Base-by-base conservation (phyloP, 2,329 filamentous ascomycete genomes). In the Phialophora chinensis region DNA sequence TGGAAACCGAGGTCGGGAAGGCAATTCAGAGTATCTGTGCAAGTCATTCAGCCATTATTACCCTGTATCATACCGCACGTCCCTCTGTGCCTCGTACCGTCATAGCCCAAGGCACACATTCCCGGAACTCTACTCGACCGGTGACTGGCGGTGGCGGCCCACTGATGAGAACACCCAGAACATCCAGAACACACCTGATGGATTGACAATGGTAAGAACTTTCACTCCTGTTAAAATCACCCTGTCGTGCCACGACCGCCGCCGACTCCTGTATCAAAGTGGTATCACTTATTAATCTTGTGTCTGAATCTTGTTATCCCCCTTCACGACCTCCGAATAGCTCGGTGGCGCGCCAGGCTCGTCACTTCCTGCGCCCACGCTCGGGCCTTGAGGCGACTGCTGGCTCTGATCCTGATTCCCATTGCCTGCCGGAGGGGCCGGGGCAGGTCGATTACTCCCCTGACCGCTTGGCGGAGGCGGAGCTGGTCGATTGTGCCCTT, bases 271-370 rank as follows among this genome's bases (percentile, higher is more conserved):
- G 29, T 31, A 55, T 29, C n/a, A 20, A 31, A 31, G 8, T 27
- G 25, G 17, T 27, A 55, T 25, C 27, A 11, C 29, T 12, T 20
- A 23, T 66, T 83, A 88, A 67, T 88, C 85, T 65, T 85, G 83
- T 20, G 79, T 84, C 84, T 98, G 95, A 59, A 97, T 84, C 86
- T 98, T 98, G 79, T 97, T 82, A 76, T 98, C 94, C 0, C 92
- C 93, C 74, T 89, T 90, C 66, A 97, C 90, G 56, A 92, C 94
- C 79, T 97, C 92, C 17, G 91, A 90, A 78, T 98, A 98, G 14
- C 90, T 92, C 3, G 95, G 94, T 50, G 94, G 93, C 44, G 80
- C 78, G 35, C 79, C 78, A 71, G 78, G 80, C 75, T 80, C 75
- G 49, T 83, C 78, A 74, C 82, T 79, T 69, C 80, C 82, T 65